Conservation (phyloP, 345 rosid species). For the Syzygium grande region DNA sequence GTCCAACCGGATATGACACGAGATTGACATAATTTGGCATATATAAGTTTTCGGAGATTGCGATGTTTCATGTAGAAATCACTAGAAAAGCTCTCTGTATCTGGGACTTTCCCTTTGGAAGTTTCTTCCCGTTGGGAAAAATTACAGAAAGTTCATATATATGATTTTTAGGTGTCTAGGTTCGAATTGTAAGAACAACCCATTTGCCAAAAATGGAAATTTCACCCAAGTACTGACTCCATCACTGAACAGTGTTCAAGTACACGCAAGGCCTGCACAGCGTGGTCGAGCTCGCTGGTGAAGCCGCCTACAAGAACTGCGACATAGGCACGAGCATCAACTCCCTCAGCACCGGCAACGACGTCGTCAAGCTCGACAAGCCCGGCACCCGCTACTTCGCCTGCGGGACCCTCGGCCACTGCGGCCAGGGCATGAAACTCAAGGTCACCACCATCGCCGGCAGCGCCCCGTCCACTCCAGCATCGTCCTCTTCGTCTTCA, state of each 20-base stretch:
- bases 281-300: conserved; percentile 65
- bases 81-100: neutral
- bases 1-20: neutral
- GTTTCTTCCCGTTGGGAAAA: neutral
- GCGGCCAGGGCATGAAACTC: conserved; percentile 81
- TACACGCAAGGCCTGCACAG: conserved; percentile 74
- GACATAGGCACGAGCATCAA: conserved; percentile 58
- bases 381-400: conserved; percentile 72
- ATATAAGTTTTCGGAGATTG: neutral
- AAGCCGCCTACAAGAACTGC: conserved; percentile 72
- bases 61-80: neutral
- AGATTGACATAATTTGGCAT: neutral
- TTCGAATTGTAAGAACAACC: neutral
- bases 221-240: neutral
- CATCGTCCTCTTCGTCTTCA: conserved; percentile 15
- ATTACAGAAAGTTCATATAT: neutral
- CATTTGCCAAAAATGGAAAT: neutral
- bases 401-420: conserved; percentile 85
- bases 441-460: conserved; percentile 55
- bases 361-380: conserved; percentile 59
- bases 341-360: conserved; percentile 62
- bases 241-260: conserved; percentile 50
- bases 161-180: neutral
- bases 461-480: conserved; percentile 38
- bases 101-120: neutral